phyloP scores from a whole-genome alignment of 129 eudicot genomes.

The Saussurea involucrata region DNA sequence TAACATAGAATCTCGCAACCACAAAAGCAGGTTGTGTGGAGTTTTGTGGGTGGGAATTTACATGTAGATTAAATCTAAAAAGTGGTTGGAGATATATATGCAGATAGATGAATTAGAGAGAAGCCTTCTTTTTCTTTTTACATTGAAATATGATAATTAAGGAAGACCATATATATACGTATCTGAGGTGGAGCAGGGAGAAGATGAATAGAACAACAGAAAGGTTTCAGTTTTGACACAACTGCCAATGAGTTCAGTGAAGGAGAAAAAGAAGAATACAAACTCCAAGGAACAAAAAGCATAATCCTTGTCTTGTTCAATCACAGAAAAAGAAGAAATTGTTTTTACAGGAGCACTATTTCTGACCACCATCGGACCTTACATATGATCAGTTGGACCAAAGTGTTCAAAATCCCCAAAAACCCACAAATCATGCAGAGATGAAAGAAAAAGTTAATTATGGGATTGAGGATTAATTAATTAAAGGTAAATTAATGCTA shows the following conservation, averaged over 20 bases:
- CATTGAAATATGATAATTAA: neutral
- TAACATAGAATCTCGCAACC: slow-evolving; percentile 24
- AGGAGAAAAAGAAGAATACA: slow-evolving; percentile 38
- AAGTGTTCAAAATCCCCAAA: slow-evolving; percentile 60
- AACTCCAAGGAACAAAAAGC: slow-evolving; percentile 88
- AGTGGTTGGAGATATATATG: slow-evolving; percentile 15
- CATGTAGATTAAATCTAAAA: slow-evolving; percentile 23
- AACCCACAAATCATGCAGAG: slow-evolving; percentile 38
- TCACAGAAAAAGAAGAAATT: slow-evolving; percentile 52
- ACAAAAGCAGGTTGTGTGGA: slow-evolving; percentile 23
- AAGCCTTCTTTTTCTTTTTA: slow-evolving; percentile 22
- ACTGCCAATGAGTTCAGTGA: slow-evolving; percentile 34
- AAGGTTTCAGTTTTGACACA: slow-evolving; percentile 41
- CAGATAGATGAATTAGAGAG: slow-evolving; percentile 6
- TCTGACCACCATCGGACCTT: slow-evolving; percentile 33
- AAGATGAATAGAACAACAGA: slow-evolving; percentile 22
- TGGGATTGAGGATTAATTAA: slow-evolving; percentile 18
- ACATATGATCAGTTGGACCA: slow-evolving; percentile 48
- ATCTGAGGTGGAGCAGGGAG: slow-evolving; percentile 19
- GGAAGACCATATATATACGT: slow-evolving; percentile 5
- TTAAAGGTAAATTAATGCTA: slow-evolving; percentile 17
- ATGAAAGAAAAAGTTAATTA: slow-evolving; percentile 20
- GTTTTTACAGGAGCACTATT: slow-evolving; percentile 32
- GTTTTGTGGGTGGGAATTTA: slow-evolving; percentile 32
- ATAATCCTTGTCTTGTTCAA: slow-evolving; percentile 77